Evolutionary conservation across 108 stramenopile genomes (phyloP).

Genomic region (Conticribra guillardii): DNA sequence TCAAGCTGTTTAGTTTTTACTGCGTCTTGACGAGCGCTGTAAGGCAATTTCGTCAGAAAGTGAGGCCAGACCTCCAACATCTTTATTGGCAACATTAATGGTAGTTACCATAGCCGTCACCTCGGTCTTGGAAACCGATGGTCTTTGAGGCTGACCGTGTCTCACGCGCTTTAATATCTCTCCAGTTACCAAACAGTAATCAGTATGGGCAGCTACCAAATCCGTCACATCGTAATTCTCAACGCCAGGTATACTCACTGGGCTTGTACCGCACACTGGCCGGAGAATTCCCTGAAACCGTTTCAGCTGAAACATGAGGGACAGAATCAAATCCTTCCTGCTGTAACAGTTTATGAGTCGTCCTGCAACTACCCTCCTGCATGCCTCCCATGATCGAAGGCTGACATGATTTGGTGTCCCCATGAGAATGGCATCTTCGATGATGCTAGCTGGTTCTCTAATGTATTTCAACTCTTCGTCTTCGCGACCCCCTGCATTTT

Average conservation of each 20-base stretch:
- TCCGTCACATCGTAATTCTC: slow-evolving; percentile 85
- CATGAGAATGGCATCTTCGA: slow-evolving; percentile 91
- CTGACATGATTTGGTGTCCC: slow-evolving; percentile 84
- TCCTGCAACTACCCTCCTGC: slow-evolving; percentile 87
- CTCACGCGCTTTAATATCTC: slow-evolving; percentile 68
- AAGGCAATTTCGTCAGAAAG: slow-evolving; percentile 23
- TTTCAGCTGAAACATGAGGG: slow-evolving; percentile 91
- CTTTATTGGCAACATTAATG: slow-evolving; percentile 30
- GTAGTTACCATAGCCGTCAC: slow-evolving; percentile 37
- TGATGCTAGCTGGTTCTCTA: slow-evolving; percentile 84
- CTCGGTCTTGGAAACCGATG: slow-evolving; percentile 18
- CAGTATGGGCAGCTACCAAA: slow-evolving; percentile 69
- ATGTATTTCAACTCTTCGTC: slow-evolving; percentile 58
- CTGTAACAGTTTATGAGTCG: slow-evolving; percentile 95
- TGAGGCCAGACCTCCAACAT: slow-evolving; percentile 13
- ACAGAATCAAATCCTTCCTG: slow-evolving; percentile 89
- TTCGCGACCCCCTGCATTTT: slow-evolving; percentile 10
- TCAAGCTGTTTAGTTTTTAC: too few species aligned
- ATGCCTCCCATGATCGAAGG: slow-evolving; percentile 83
- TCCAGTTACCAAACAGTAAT: slow-evolving; percentile 71
- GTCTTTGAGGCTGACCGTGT: slow-evolving; percentile 68
- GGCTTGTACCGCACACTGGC: slow-evolving; percentile 82
- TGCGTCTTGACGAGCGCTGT: not conserved
- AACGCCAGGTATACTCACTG: slow-evolving; percentile 69
- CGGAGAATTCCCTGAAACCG: slow-evolving; percentile 69